These are phyloP conservation scores for Chrysosporium keratinophilum DNA, from an alignment of 2,329 filamentous ascomycete genomes.

Conservation along the genomic window DNA sequence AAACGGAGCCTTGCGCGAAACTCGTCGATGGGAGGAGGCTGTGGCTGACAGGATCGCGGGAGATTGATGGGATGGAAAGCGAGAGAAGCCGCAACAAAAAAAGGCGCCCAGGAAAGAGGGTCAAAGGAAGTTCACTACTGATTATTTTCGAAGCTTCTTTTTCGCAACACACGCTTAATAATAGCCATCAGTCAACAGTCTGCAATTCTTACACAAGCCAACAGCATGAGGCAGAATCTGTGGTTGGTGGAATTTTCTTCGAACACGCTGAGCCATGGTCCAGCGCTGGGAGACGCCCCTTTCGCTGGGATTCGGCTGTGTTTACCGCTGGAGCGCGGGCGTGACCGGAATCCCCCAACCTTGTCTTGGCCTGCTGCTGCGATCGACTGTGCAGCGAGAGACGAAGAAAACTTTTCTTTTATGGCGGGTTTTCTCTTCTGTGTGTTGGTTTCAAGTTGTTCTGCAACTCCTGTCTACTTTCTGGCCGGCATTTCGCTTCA, in stretches of 20 bases:
- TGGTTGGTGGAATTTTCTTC: conserved; percentile 8
- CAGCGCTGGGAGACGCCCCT: neutral
- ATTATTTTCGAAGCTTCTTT: neutral
- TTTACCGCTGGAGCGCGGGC: neutral
- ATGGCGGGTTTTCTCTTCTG: too few species aligned
- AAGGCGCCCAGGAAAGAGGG: neutral
- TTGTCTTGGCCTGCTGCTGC: too few species aligned
- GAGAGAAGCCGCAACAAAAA: conserved; percentile 3
- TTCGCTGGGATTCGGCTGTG: neutral
- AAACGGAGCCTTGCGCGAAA: neutral
- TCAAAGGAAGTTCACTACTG: neutral
- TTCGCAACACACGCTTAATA: neutral
- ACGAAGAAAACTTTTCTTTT: too few species aligned
- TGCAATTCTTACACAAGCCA: neutral
- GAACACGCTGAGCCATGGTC: conserved; percentile 1
- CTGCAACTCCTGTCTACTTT: too few species aligned
- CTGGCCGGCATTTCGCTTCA: too few species aligned
- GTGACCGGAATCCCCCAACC: too few species aligned
- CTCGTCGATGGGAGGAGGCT: neutral
- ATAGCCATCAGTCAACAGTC: neutral
- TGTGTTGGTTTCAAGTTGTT: too few species aligned
- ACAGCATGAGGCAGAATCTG: neutral
- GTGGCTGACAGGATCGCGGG: conserved; percentile 1
- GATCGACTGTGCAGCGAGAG: too few species aligned
- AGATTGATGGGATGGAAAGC: conserved; percentile 1